Base-by-base conservation (phyloP, 257 asterid species). In the Fraxinus pennsylvanica region DNA sequence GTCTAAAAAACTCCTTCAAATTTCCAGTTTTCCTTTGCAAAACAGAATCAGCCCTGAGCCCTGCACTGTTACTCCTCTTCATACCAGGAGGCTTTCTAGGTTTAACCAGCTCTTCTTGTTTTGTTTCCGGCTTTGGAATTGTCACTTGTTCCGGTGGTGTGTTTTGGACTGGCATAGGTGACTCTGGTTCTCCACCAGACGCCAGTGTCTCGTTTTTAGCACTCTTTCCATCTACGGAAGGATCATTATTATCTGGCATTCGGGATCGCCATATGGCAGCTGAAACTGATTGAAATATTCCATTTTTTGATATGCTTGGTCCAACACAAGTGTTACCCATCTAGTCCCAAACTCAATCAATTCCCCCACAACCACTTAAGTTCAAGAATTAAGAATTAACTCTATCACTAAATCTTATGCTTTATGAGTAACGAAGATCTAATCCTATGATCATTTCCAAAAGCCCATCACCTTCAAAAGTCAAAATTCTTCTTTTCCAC, bases 311-410 rank as follows among this genome's bases (percentile, higher is more conserved):
- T 43, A 91, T 83, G 79, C 85, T 87, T 2, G 98, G 98, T 78
- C 98, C 98, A 74, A 92, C 97, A 84, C 98, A 94, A 85, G 91
- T 92, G 82, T 94, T 94, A 82, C 98, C 98, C 98, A 94, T 94
- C 76, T 81, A 41, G 27, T 52, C 86, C 74, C 73, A 73, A 66
- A 45, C 54, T 41, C 29, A 82, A 82, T 68, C 81, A 77, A 81
- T n/a, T 71, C 68, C 78, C 68, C 73, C 80, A 77, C 38, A 25
- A 39, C 70, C 63, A 68, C 73, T 65, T 47, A 39, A 68, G 57
- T 77, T 72, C 80, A 68, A 79, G 85, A 85, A 80, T 71, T 52
- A 57, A 12, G 17, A 43, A 10, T 5, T 43, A 10, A 43, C 17
- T 3, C 17, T 43, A 43, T 5, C 15, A 65, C 80, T 41, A 29